Evolutionary conservation across 2,329 filamentous ascomycete genomes (phyloP).

Genomic region (Ilyonectria destructans): DNA sequence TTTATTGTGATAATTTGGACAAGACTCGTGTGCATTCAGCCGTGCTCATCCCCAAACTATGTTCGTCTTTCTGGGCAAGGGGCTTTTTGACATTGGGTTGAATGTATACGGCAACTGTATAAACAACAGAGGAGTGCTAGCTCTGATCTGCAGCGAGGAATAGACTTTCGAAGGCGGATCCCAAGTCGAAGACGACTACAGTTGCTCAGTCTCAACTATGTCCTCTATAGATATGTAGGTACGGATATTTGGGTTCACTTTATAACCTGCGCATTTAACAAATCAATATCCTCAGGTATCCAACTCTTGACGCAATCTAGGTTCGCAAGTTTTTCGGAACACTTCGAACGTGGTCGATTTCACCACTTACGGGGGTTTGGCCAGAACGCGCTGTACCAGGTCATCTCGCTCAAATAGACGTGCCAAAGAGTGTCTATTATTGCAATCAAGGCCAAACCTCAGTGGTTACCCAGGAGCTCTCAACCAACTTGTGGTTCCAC

Average conservation of each 20-base stretch:
- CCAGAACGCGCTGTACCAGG: not conserved
- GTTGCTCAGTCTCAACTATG: conserved; percentile 94
- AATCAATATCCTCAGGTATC: too few species aligned
- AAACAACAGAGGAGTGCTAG: conserved; percentile 95
- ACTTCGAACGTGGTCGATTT: not conserved
- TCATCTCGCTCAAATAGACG: not conserved
- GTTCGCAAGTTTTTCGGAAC: not conserved
- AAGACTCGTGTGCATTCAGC: too few species aligned
- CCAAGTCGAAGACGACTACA: conserved; percentile 83
- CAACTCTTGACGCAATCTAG: not conserved
- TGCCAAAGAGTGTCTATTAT: not conserved
- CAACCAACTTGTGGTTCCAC: conserved; percentile 77
- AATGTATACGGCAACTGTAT: conserved; percentile 95
- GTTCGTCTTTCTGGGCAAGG: too few species aligned
- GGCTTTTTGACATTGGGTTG: conserved; percentile 82
- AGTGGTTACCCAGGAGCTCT: conserved; percentile 74
- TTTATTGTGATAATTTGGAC: too few species aligned
- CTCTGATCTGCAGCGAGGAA: conserved; percentile 90
- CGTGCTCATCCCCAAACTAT: too few species aligned
- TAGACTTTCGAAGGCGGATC: conserved; percentile 75
- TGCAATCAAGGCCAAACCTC: conserved; percentile 78
- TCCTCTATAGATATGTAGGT: conserved; percentile 63
- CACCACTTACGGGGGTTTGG: not conserved
- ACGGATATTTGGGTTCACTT: too few species aligned
- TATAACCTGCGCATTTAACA: too few species aligned